Conservation (phyloP, 2,329 filamentous ascomycete genomes). For the Fusarium sp. region DNA sequence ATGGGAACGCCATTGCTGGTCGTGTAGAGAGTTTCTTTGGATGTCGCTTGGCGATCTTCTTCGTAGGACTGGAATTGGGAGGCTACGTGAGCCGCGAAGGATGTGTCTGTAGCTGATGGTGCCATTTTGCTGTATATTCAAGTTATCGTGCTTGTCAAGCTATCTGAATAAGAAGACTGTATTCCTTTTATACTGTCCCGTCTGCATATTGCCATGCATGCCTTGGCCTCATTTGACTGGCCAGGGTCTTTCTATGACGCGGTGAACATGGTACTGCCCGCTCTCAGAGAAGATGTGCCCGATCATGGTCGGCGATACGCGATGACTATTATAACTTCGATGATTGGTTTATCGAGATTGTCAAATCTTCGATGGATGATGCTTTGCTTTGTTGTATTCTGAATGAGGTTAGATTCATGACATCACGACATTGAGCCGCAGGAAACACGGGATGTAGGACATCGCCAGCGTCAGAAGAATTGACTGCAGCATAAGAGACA, state of each 20-base stretch:
- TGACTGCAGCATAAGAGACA: too few relatives aligned
- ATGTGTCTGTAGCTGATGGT: slow-evolving; percentile 49
- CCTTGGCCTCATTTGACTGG: not conserved
- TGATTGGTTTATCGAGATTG: slow-evolving; percentile 23
- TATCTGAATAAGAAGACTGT: not conserved
- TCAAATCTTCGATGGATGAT: slow-evolving; percentile 14
- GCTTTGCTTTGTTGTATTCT: slow-evolving; percentile 8
- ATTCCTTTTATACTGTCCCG: not conserved
- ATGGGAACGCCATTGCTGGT: slow-evolving; percentile 68
- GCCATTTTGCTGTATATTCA: slow-evolving; percentile 28
- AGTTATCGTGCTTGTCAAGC: not conserved
- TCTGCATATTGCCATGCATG: slow-evolving; percentile 4
- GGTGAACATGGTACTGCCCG: slow-evolving; percentile 2
- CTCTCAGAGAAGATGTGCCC: not conserved
- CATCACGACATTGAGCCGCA: not conserved
- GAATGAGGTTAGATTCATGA: slow-evolving; percentile 1
- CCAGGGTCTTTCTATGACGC: slow-evolving; percentile 29
- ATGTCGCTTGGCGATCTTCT: slow-evolving; percentile 54
- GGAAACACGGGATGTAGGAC: too few relatives aligned
- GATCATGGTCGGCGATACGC: not conserved
- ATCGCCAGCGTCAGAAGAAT: too few relatives aligned
- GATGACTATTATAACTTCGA: slow-evolving; percentile 19
- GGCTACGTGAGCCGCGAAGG: slow-evolving; percentile 53
- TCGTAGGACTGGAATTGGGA: slow-evolving; percentile 55
- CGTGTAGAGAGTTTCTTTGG: slow-evolving; percentile 61